Evolutionary conservation across 306 rosid genomes (phyloP).

Genomic region (Casuarina glauca): DNA sequence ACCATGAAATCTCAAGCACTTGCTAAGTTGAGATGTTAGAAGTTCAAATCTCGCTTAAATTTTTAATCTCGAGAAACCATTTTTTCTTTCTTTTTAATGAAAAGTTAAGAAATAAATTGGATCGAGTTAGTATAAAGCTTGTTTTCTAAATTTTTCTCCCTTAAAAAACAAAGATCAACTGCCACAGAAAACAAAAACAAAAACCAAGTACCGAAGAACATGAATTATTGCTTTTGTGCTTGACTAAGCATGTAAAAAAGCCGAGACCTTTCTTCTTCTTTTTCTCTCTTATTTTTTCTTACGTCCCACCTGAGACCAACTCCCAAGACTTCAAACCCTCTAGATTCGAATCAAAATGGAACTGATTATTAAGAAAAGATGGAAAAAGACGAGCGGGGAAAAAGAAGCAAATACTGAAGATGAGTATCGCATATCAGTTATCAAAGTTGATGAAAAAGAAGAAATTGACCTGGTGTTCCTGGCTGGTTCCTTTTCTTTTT

Average conservation of each 20-base stretch:
- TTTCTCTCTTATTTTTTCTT: neutral
- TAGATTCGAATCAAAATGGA: neutral
- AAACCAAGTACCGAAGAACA: neutral
- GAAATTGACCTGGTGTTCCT: constrained; percentile 77
- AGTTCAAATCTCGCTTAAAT: neutral
- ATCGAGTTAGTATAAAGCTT: neutral
- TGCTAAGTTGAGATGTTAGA: neutral
- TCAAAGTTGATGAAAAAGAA: neutral
- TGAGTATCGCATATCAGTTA: neutral
- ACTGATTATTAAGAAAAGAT: neutral
- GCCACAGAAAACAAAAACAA: neutral
- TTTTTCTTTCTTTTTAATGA: neutral
- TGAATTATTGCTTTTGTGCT: neutral
- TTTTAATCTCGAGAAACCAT: neutral
- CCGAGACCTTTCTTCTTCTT: neutral
- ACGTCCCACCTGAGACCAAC: neutral
- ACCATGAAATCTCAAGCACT: neutral
- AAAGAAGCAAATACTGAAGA: neutral
- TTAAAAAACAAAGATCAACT: neutral
- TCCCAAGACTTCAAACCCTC: neutral
- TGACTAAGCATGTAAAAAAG: neutral
- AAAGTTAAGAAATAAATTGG: neutral
- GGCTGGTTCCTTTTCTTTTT: constrained; percentile 87
- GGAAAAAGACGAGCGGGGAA: neutral
- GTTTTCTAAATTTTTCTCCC: no score